Evolutionary conservation across 129 eudicot genomes (phyloP), one percentile per base, ranked within the genome.

Genomic region (Escallonia herrerae): DNA sequence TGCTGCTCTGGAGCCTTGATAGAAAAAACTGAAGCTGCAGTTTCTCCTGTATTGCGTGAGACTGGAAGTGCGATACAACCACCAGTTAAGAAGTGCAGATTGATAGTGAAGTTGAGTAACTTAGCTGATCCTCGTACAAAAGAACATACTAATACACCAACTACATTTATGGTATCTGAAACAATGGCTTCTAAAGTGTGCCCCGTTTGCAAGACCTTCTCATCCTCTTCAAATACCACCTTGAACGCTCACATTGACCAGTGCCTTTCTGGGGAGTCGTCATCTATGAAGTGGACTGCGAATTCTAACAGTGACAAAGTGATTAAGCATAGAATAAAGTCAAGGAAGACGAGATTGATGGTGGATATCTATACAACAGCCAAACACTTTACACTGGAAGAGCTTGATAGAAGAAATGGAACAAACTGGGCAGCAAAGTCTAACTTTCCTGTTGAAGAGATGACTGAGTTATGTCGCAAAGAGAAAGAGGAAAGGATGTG

Each of bases 191-290:
- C 96, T 5, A 91, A 91, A 71, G 76, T 85, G 13, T 91, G 97
- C 64, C 97, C 97, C 7, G 96, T 91, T 60, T 91, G 97, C 83
- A 89, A 83, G 72, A 81, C 69, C 7, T 91, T 91, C 63, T 71
- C 97, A 6, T 91, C 96, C 15, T 85, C 96, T 40, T 91, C 97
- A 1, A 87, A 87, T 75, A 91, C 96, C n/a, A 87, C 97, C 3
- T 68, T 91, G 79, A 91, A 91, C 74, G 97, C 97, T 38, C 97
- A 91, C 60, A 91, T 91, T 41, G 96, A 91, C 73, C 96, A 91
- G 59, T 91, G 97, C 74, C 84, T 91, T 72, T 83, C 91, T 41
- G 86, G 83, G 47, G 86, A 87, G 65, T 79, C 89, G 41, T 79
- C 87, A 44, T 52, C 78, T 12, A 46, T 70, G 63, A 79, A 69